Percentiles rank a stretch among this genome's conserved stretches.
phyloP scores from a whole-genome alignment of 495 filamentous ascomycete species.

The Penicillium paradoxum region DNA sequence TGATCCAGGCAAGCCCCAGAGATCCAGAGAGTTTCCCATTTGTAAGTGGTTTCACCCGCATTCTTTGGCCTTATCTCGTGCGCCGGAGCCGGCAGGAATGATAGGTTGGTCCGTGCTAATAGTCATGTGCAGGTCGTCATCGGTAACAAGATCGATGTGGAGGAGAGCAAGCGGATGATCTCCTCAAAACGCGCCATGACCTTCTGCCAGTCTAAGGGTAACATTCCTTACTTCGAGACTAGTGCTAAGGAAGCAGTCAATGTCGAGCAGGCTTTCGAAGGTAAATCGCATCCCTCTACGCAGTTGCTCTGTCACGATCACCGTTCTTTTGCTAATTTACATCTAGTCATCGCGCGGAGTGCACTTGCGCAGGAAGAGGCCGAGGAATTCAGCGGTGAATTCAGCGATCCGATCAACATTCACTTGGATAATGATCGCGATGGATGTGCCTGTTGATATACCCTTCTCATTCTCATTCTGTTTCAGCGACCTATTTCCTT shows the following conservation, averaged over 20 bases:
- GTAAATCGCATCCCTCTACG: conserved; percentile 41
- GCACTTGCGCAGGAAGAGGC: conserved; percentile 95
- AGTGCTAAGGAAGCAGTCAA: conserved; percentile 98
- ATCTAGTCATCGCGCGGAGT: conserved; percentile 88
- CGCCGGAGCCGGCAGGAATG: neutral
- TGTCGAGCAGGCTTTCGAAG: conserved; percentile 97
- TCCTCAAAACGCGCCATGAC: conserved; percentile 92
- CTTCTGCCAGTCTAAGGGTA: conserved; percentile 95
- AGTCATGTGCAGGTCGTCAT: conserved; percentile 64
- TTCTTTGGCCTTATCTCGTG: neutral
- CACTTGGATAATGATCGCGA: conserved; percentile 86
- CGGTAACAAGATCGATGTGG: conserved; percentile 98
- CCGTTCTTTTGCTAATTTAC: conserved; percentile 4
- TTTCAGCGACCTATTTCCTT: conserved; percentile 22
- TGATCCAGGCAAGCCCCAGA: conserved; percentile 93
- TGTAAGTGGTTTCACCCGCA: conserved; percentile 50
- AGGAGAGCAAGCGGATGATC: conserved; percentile 96
- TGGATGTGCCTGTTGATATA: conserved; percentile 79
- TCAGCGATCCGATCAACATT: conserved; percentile 96
- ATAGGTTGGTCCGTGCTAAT: conserved; percentile 2
- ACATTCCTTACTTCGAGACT: conserved; percentile 98
- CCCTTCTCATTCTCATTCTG: conserved; percentile 24
- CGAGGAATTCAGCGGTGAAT: conserved; percentile 86
- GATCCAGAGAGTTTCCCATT: conserved; percentile 98
- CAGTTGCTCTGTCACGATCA: neutral